A percentile compares a stretch with the other conserved stretches of the same genome.
These are phyloP conservation scores for Neoboletus subvelutipes DNA, from an alignment of 768 basidiomycete species.

Conservation along the genomic window DNA sequence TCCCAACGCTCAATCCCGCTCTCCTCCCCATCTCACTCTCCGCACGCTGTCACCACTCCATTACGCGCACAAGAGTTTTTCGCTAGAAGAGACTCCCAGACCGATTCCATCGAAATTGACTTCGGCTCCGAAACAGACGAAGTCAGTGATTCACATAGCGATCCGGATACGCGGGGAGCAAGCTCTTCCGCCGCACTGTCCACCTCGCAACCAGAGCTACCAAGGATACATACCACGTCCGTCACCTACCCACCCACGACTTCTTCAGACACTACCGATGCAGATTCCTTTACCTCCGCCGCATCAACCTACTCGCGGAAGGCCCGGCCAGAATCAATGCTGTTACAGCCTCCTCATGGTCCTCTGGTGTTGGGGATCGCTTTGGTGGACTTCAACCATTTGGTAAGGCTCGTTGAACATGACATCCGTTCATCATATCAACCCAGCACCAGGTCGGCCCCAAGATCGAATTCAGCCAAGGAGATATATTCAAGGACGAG, in stretches of 20 bases:
- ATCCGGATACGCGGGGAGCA: conserved; percentile 34
- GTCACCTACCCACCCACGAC: conserved; percentile 63
- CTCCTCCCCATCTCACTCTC: conserved; percentile 60
- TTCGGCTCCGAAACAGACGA: conserved; percentile 54
- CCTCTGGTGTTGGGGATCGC: conserved; percentile 83
- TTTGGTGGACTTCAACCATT: conserved; percentile 93
- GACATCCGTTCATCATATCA: conserved; percentile 11
- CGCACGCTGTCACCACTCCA: conserved; percentile 32
- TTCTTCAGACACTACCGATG: conserved; percentile 44
- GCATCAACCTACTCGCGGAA: conserved; percentile 59
- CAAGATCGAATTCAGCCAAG: conserved; percentile 79
- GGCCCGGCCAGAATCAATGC: conserved; percentile 74
- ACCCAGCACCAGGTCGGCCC: conserved; percentile 72
- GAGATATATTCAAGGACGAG: conserved; percentile 80
- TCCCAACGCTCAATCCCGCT: conserved; percentile 78
- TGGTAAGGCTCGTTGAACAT: conserved; percentile 49
- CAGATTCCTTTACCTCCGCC: conserved; percentile 60
- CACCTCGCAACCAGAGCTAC: conserved; percentile 35
- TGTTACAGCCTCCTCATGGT: conserved; percentile 54
- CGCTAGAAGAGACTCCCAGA: conserved; percentile 43
- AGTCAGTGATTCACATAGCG: conserved; percentile 47
- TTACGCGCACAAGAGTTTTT: conserved; percentile 29
- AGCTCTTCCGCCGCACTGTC: conserved; percentile 55
- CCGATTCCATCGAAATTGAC: conserved; percentile 53
- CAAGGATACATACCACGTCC: conserved; percentile 34